These are phyloP conservation scores for Thalia dealbata DNA, from an alignment of 176 grass and related monocot species.

Conservation along the genomic window DNA sequence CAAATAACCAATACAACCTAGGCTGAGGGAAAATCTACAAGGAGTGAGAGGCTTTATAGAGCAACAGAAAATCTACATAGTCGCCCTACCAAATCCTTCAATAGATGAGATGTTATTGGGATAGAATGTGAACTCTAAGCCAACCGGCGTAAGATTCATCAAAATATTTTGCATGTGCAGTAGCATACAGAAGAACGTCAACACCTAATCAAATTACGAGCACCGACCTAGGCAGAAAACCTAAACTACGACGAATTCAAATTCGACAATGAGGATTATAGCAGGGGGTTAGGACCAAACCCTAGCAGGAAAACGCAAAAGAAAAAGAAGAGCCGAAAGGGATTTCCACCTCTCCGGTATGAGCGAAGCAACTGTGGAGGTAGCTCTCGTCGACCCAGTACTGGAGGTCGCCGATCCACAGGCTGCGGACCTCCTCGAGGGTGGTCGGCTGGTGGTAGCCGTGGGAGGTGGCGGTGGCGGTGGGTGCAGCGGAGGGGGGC, in stretches of 20 bases:
- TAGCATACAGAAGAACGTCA: background rate
- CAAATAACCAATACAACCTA: background rate
- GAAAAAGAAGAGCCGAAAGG: background rate
- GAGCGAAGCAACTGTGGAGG: slow-evolving; percentile 82
- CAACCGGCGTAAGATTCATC: no score
- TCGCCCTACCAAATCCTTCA: background rate
- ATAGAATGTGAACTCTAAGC: no score
- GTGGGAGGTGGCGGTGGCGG: slow-evolving; percentile 25
- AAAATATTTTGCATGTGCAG: no score
- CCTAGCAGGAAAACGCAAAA: background rate
- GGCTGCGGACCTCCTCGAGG: slow-evolving; percentile 93
- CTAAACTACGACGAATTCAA: no score
- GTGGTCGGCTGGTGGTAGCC: slow-evolving; percentile 77
- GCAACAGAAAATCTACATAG: background rate
- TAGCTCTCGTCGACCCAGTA: slow-evolving; percentile 99
- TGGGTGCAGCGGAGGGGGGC: background rate
- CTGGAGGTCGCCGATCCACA: slow-evolving; percentile 98
- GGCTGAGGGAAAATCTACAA: background rate
- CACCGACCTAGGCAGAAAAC: background rate
- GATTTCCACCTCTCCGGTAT: slow-evolving; percentile 67
- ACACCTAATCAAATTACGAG: background rate
- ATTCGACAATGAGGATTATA: background rate
- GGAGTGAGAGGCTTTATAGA: background rate
- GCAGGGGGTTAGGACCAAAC: background rate
- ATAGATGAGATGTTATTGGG: no score